Percentiles rank a stretch among this genome's conserved stretches.
phyloP scores from a whole-genome alignment of 805 yeast genomes.

The Cyberlindnera xylosilytica region DNA sequence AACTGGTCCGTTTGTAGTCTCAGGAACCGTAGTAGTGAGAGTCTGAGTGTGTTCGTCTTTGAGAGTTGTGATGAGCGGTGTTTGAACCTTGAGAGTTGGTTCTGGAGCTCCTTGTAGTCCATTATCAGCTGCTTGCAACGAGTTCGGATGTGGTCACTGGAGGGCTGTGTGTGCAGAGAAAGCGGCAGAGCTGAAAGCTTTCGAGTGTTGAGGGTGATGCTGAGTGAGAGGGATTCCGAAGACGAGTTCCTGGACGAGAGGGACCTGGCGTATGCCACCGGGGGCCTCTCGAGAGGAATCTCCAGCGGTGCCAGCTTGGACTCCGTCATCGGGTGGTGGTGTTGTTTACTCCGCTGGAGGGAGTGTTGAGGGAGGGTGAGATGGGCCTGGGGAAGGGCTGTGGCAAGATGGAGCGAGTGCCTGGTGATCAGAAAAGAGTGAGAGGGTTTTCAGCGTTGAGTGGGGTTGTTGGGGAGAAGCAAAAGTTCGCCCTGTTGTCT shows the following conservation, averaged over 20 bases:
- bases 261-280: conserved; percentile 3
- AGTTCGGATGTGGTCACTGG: conserved; percentile 9
- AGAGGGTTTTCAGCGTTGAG: no score
- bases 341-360: no score
- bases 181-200: conserved; percentile 11
- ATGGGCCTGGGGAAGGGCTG: not conserved
- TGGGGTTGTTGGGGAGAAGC: no score
- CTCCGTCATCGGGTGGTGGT: conserved; percentile 4
- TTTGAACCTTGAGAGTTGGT: conserved; percentile 8
- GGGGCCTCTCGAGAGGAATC: conserved; percentile 6
- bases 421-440: no score
- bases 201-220: conserved; percentile 5
- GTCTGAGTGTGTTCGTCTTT: conserved; percentile 11
- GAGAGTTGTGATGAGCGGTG: conserved; percentile 8
- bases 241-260: conserved; percentile 6
- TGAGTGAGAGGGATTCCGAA: conserved; percentile 6
- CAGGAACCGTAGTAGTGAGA: conserved; percentile 13
- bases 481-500: no score
- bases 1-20: conserved; percentile 8
- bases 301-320: conserved; percentile 3
- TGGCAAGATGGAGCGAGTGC: no score
- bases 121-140: conserved; percentile 13
- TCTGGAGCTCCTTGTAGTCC: conserved; percentile 18
- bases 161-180: not conserved
- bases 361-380: not conserved